phyloP scores from a whole-genome alignment of 2,329 filamentous ascomycete genomes.

The Cyphellophora europaea region DNA sequence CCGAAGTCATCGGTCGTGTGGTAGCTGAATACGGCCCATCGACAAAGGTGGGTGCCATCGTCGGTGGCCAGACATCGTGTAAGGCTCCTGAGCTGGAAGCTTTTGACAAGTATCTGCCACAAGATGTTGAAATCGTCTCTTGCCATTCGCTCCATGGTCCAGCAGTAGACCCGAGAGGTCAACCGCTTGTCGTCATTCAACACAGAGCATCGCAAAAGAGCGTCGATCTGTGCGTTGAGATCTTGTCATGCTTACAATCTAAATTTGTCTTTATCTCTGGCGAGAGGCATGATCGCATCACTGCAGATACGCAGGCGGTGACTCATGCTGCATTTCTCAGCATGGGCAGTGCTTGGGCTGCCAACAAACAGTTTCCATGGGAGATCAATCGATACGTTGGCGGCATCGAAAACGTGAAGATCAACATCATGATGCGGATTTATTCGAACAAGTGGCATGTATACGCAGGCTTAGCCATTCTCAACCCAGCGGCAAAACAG shows the following conservation, averaged over 20 bases:
- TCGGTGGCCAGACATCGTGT: constrained; percentile 95
- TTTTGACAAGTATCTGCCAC: constrained; percentile 79
- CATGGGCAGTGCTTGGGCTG: constrained; percentile 97
- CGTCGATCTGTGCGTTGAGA: constrained; percentile 67
- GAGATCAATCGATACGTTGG: constrained; percentile 91
- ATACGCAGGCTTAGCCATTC: constrained; percentile 90
- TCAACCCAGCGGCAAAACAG: constrained; percentile 83
- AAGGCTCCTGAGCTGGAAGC: constrained; percentile 93
- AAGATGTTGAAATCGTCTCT: constrained; percentile 85
- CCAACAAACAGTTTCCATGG: constrained; percentile 93
- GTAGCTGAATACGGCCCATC: constrained; percentile 86
- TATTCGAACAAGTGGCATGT: constrained; percentile 99
- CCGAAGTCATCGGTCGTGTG: constrained; percentile 76
- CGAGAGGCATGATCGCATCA: constrained; percentile 87
- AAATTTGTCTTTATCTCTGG: constrained; percentile 83
- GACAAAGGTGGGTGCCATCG: constrained; percentile 89
- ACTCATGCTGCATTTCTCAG: constrained; percentile 94
- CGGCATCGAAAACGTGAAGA: constrained; percentile 98
- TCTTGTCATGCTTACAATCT: constrained; percentile 74
- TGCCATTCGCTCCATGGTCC: constrained; percentile 96
- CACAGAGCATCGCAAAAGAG: constrained; percentile 74
- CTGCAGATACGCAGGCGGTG: constrained; percentile 94
- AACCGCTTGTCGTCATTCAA: constrained; percentile 85
- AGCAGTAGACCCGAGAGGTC: constrained; percentile 74
- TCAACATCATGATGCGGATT: constrained; percentile 94